phyloP scores from a whole-genome alignment of 805 yeast species.

The Candida corydali region DNA sequence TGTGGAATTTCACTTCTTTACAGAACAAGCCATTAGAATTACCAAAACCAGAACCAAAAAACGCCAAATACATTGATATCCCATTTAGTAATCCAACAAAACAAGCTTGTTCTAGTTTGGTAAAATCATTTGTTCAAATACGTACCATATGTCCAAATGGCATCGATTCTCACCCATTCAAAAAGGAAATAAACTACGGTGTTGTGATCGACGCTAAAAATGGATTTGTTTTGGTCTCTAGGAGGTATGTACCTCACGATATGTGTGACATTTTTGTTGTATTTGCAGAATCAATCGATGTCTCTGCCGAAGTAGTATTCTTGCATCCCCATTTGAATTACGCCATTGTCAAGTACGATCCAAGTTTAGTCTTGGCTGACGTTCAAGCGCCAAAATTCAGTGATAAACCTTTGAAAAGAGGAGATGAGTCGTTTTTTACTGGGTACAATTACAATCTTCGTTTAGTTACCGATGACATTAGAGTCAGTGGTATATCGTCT shows the following conservation, averaged over 20 bases:
- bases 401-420: conserved; percentile 56
- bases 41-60: conserved; percentile 45
- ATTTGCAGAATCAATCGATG: conserved; percentile 78
- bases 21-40: conserved; percentile 65
- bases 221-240: conserved; percentile 77
- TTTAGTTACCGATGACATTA: conserved; percentile 68
- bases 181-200: conserved; percentile 65
- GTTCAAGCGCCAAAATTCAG: conserved; percentile 65
- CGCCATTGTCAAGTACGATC: conserved; percentile 80
- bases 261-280: conserved; percentile 70
- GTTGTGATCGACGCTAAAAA: conserved; percentile 74
- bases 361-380: conserved; percentile 65
- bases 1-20: conserved; percentile 51
- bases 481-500: conserved; percentile 72
- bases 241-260: conserved; percentile 80
- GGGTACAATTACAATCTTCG: conserved; percentile 74
- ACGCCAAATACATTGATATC: conserved; percentile 67
- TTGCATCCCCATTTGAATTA: conserved; percentile 86
- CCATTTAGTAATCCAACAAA: conserved; percentile 48
- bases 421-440: conserved; percentile 72
- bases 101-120: conserved; percentile 50
- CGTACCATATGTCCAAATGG: conserved; percentile 61
- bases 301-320: conserved; percentile 77
- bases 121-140: conserved; percentile 70
- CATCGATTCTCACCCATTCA: conserved; percentile 69